These are phyloP conservation scores for Harrya chromipes DNA, from an alignment of 768 basidiomycete genomes.

Conservation along the genomic window DNA sequence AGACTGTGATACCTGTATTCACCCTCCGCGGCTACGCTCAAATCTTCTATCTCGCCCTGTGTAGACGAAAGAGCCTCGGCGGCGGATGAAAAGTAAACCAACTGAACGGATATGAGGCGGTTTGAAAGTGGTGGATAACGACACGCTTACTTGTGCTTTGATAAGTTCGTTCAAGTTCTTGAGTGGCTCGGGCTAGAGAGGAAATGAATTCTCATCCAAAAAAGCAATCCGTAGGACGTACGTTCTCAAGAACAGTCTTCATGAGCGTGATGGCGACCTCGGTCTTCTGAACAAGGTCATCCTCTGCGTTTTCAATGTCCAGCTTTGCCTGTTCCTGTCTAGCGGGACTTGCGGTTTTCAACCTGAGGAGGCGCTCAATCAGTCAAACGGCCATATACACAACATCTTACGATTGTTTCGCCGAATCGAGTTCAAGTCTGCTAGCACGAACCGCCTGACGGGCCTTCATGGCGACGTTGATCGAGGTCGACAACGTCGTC, in stretches of 20 bases:
- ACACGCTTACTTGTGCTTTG: constrained; percentile 71
- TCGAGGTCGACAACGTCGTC: constrained; percentile 76
- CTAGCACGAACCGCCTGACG: constrained; percentile 76
- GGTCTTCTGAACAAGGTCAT: constrained; percentile 96
- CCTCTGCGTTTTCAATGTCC: constrained; percentile 90
- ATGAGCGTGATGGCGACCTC: constrained; percentile 95
- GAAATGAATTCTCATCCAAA: not conserved
- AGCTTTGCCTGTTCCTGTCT: constrained; percentile 91
- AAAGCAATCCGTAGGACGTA: constrained; percentile 37
- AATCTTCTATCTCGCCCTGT: constrained; percentile 91
- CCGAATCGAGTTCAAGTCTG: constrained; percentile 85
- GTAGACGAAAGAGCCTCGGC: constrained; percentile 79
- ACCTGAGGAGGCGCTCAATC: constrained; percentile 37
- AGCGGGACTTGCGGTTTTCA: constrained; percentile 72
- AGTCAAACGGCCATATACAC: not conserved
- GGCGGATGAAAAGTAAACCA: constrained; percentile 69
- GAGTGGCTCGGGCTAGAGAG: constrained; percentile 82
- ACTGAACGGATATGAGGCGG: constrained; percentile 36
- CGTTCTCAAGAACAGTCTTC: constrained; percentile 98
- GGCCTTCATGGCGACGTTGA: constrained; percentile 91
- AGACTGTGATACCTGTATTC: constrained; percentile 70
- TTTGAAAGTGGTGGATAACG: not conserved
- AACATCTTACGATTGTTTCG: constrained; percentile 72
- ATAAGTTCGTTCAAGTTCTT: constrained; percentile 90
- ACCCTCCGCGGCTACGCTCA: constrained; percentile 89